Evolutionary conservation across 2,329 filamentous ascomycete genomes (phyloP), one percentile per base, ranked within the genome.

Genomic region (Hypoxylon sp.): DNA sequence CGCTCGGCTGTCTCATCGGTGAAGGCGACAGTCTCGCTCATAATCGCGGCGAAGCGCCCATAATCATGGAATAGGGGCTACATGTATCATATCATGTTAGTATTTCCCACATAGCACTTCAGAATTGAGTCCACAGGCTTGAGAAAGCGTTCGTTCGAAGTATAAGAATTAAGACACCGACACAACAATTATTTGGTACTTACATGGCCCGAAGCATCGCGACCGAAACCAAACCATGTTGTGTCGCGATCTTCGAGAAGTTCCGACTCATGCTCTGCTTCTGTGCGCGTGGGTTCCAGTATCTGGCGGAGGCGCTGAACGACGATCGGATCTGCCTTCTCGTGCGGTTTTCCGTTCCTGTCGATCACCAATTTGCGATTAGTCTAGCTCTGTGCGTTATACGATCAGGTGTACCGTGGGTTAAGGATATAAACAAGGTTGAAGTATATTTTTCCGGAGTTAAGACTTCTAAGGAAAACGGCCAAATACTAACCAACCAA

Each of bases 1-100:
- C 73, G 65, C 68, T 72, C 64, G 60, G 65, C 56, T 1, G 64
- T 62, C n/a, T 73, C 72, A 22, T 74, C 72, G 10, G 67, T 70
- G 6, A n/a, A n/a, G n/a, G n/a, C n/a, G n/a, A 65, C 53, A 3
- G 69, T 71, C 59, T 75, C 72, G 53, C 71, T 73, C 75, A 83
- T 80, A 52, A 83, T 76, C 2, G 73, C 72, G 4, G 79, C 76
- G 72, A 81, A 83, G 32, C 80, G 76, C 6, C 80, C 81, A 57
- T 71, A 75, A 51, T 75, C 73, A 52, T 74, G 70, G 39, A 76
- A 70, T 43, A 73, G 58, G 48, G 73, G n/a, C 24, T 26, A 26
- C 4, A 4, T 26, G 24, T 4, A 26, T 26, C 24, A 26, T 7
- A 26, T 4, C 24, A 26, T 26, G 7, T 26, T 26, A 26, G 24